Evolutionary conservation across 2,329 filamentous ascomycete species (phyloP), one percentile per base, ranked within the genome.

Genomic region (Pseudopithomyces chartarum): DNA sequence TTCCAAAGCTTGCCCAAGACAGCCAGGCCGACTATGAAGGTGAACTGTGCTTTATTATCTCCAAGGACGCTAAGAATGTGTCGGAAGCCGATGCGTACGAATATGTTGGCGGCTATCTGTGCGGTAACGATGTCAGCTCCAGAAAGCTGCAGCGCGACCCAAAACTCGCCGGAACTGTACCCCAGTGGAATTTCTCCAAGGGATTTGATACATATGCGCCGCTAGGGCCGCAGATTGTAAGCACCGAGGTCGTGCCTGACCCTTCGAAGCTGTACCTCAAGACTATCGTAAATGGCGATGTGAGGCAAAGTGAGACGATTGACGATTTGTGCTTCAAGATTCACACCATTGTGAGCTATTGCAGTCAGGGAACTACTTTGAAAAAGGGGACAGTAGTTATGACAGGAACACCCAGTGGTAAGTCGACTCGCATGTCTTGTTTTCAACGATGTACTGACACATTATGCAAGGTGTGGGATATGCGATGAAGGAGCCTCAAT

Each of bases 121-220:
- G 71, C 29, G 82, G 82, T 29, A 87, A 87, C 60, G 84, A 87
- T 60, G 75, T 87, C 0, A 82, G 81, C 0, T 78, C 79, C 0
- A 79, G 84, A 0, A 83, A 84, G 58, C 72, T 80, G 33, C 84
- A 87, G 59, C 72, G 81, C 3, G 79, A 85, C 19, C 79, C 81
- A 0, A 68, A 67, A 0, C 71, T 79, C 2, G 83, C 83, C 0
- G 83, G 83, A 0, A 76, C 71, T 0, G 80, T 85, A 0, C 84
- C 83, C 0, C 84, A 87, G 64, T 86, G 82, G 81, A 78, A 80
- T 0, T 86, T 85, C 59, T 79, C 76, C 15, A 86, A 86, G 61
- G 81, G 82, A 0, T 86, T 86, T 52, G 83, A 87, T 59, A 83
- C 78, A 0, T 86, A 77, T 59, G 81, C 81, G 0, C 85, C 84